Evolutionary conservation across 148 eudicot genomes (phyloP).

Genomic region (Chenopodium album): DNA sequence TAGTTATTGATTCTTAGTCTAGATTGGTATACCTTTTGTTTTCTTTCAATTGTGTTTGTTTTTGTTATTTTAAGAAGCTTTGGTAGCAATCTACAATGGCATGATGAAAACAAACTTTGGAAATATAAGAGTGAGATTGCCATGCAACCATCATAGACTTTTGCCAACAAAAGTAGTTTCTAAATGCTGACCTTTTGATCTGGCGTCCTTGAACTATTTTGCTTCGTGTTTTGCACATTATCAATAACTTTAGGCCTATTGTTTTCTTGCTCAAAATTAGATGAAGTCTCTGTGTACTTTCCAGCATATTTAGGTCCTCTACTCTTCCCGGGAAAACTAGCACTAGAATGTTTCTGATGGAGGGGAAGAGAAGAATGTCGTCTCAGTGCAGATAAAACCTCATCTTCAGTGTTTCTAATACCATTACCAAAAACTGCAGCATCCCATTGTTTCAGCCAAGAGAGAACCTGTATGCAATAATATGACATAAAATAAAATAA

Average conservation of each 20-base stretch:
- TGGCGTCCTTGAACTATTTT: constrained; percentile 55
- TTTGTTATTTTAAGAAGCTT: background rate
- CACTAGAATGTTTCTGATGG: constrained; percentile 46
- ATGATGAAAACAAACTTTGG: background rate
- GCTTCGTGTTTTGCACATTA: constrained; percentile 50
- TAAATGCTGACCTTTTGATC: constrained; percentile 78
- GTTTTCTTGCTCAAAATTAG: constrained; percentile 38
- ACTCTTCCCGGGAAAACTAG: constrained; percentile 44
- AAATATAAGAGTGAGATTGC: background rate
- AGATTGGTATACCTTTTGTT: background rate
- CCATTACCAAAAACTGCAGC: constrained; percentile 83
- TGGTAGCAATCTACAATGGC: background rate
- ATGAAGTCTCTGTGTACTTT: constrained; percentile 26
- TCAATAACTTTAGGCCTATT: constrained; percentile 36
- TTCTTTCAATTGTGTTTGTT: background rate
- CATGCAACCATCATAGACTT: background rate
- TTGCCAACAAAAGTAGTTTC: constrained; percentile 12
- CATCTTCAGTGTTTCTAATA: constrained; percentile 75
- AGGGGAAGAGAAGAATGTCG: constrained; percentile 72
- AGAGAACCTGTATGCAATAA: constrained; percentile 62
- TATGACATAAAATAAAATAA: background rate
- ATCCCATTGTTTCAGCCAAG: constrained; percentile 99
- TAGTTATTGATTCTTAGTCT: background rate
- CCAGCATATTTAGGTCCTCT: constrained; percentile 40
- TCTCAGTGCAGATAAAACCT: constrained; percentile 77